Evolutionary conservation across 345 rosid genomes (phyloP), one percentile per base, ranked within the genome.

Genomic region (Camelina neglecta): DNA sequence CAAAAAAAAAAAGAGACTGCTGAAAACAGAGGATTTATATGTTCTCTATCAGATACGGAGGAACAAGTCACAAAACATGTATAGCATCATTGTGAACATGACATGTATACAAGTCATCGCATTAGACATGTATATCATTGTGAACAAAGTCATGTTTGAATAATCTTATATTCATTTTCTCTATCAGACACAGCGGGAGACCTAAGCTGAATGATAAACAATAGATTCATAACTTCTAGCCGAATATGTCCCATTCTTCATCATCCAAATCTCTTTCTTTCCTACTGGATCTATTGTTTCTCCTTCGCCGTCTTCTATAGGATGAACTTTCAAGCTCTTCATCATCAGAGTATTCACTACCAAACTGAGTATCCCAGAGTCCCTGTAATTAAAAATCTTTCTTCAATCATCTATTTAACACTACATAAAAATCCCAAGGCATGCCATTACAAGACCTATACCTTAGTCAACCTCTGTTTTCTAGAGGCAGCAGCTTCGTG

Each of bases 401-500:
- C 18, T 59, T 61, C 72, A 72, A 20, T 60, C 24, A 74, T 59
- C 4, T 3, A 59, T 59, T 20, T 2, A 24, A 50, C 36, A 57
- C 10, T 1, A 55, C 2, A 56, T 55, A 2, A 41, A 75, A 38
- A 67, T 13, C 45, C 15, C 35, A 72, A 26, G 66, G n/a, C 35
- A 67, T 35, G 20, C 21, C 60, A 71, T 23, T 16, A 56, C 60
- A 12, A 44, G 59, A 45, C n/a, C 54, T 16, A 36, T 83, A 91
- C 96, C 93, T 89, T 89, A 21, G 98, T 87, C 78, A 91, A 80
- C 81, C 90, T 88, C 69, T 90, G 98, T 65, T 91, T 84, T 21
- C 81, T 83, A 48, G 84, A 85, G 45, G 88, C 91, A 73, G 94
- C 90, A 67, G 83, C 88, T 79, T 91, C 96, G 12, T 88, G 84